Evolutionary conservation across 2,329 filamentous ascomycete genomes (phyloP).

Genomic region (Ceratocystis lukuohia): DNA sequence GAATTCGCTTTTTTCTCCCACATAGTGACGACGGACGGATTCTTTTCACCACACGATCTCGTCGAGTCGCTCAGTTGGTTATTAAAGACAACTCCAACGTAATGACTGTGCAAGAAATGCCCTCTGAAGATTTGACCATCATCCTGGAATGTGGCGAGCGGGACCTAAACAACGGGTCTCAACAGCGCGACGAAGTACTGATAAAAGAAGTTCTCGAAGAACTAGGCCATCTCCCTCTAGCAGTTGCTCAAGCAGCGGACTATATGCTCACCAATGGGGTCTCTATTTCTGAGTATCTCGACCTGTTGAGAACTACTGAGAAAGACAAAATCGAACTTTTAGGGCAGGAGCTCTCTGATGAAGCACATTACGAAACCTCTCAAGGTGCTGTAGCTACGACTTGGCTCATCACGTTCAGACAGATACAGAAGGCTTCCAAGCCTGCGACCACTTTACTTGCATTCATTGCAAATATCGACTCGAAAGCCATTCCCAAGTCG

Average conservation of each 20-base stretch:
- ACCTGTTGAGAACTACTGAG: rapidly evolving
- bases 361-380: not conserved
- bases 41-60: constrained; percentile 12
- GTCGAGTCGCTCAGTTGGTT: not conserved
- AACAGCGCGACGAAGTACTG: too few relatives aligned
- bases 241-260: constrained; percentile 19
- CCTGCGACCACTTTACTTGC: not conserved
- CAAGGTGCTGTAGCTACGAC: not conserved
- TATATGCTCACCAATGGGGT: constrained; percentile 17
- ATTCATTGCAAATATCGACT: not conserved
- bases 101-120: not conserved
- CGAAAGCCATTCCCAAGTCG: not conserved
- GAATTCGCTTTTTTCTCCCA: constrained; percentile 24
- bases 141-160: not conserved
- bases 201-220: not conserved
- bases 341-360: not conserved
- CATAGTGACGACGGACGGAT: constrained; percentile 11
- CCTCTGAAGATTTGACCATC: not conserved
- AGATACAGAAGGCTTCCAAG: not conserved
- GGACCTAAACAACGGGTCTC: not conserved
- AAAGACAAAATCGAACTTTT: not conserved
- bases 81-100: not conserved
- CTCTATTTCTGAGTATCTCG: not conserved
- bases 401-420: not conserved
- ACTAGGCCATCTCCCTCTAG: constrained; percentile 19